These are phyloP conservation scores for Coriolopsis trogii DNA, from an alignment of 1,284 basidiomycete species.

Conservation along the genomic window DNA sequence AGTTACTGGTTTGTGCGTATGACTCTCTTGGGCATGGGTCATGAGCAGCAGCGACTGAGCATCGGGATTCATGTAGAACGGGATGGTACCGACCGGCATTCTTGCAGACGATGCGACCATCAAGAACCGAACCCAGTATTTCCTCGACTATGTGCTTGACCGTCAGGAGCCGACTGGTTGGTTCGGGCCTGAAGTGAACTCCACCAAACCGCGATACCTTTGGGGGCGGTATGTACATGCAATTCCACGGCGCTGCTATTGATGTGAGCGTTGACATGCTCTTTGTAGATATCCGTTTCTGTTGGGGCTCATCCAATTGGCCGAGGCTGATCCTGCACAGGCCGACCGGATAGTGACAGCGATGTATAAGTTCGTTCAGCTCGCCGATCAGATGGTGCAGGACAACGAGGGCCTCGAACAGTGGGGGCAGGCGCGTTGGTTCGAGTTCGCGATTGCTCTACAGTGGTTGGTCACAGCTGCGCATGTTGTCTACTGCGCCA, in stretches of 20 bases:
- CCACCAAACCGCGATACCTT: constrained; percentile 50
- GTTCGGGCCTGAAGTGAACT: constrained; percentile 57
- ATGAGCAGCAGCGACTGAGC: background rate
- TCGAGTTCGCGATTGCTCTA: constrained; percentile 53
- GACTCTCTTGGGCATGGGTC: background rate
- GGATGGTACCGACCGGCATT: constrained; percentile 51
- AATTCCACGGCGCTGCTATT: background rate
- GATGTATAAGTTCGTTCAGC: constrained; percentile 49
- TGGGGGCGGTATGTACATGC: constrained; percentile 54
- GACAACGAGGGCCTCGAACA: constrained; percentile 49
- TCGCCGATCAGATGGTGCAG: constrained; percentile 41
- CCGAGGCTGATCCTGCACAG: constrained; percentile 47
- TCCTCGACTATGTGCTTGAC: constrained; percentile 54
- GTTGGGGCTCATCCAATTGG: constrained; percentile 55
- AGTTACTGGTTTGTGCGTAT: constrained; percentile 63
- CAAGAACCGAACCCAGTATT: constrained; percentile 47
- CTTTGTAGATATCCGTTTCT: constrained; percentile 50
- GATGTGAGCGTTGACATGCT: background rate
- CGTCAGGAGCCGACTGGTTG: constrained; percentile 57
- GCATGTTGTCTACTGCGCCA: constrained; percentile 19
- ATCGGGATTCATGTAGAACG: constrained; percentile 46
- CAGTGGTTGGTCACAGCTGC: constrained; percentile 45
- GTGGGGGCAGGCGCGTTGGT: constrained; percentile 56
- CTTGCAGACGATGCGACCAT: constrained; percentile 46
- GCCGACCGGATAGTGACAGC: constrained; percentile 46